Percentiles rank a stretch among this genome's conserved stretches.
Evolutionary conservation across 2,329 filamentous ascomycete species (phyloP).

Genomic region (Tolypocladium tundrense): DNA sequence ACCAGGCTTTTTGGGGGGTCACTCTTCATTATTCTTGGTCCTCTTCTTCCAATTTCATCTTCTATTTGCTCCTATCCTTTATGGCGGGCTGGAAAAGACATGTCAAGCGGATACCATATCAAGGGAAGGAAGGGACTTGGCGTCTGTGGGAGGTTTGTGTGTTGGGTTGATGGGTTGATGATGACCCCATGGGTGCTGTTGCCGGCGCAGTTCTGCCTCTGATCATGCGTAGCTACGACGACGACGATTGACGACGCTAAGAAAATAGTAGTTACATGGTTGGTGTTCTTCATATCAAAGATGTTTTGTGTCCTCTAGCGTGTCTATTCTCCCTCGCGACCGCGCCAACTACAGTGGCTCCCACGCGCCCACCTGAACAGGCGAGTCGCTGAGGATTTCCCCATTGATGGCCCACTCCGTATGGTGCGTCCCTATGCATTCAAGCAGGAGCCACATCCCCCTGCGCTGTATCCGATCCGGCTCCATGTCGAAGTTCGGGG

Average conservation of each 20-base stretch:
- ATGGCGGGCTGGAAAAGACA: background rate
- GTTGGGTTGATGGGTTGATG: background rate
- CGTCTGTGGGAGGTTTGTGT: background rate
- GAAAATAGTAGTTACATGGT: background rate
- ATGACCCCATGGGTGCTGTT: background rate
- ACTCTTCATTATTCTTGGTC: background rate
- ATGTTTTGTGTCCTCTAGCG: background rate
- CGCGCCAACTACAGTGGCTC: conserved; percentile 12
- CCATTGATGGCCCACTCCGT: conserved; percentile 35
- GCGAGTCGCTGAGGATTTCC: conserved; percentile 40
- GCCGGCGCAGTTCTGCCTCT: background rate
- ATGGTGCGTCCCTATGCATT: conserved; percentile 55
- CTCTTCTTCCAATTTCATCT: background rate
- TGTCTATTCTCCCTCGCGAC: background rate
- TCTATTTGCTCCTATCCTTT: background rate
- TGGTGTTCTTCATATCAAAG: background rate
- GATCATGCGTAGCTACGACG: background rate
- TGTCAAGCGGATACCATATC: background rate
- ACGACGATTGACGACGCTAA: background rate
- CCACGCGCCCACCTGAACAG: conserved; percentile 33
- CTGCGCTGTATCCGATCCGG: conserved; percentile 45
- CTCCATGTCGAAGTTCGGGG: conserved; percentile 64
- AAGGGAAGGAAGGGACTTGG: background rate
- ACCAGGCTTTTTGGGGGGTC: background rate
- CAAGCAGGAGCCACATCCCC: conserved; percentile 71